A percentile compares a stretch with the other conserved stretches of the same genome.
phyloP scores from a whole-genome alignment of 2,329 filamentous ascomycete genomes.

The Scedosporium boydii region DNA sequence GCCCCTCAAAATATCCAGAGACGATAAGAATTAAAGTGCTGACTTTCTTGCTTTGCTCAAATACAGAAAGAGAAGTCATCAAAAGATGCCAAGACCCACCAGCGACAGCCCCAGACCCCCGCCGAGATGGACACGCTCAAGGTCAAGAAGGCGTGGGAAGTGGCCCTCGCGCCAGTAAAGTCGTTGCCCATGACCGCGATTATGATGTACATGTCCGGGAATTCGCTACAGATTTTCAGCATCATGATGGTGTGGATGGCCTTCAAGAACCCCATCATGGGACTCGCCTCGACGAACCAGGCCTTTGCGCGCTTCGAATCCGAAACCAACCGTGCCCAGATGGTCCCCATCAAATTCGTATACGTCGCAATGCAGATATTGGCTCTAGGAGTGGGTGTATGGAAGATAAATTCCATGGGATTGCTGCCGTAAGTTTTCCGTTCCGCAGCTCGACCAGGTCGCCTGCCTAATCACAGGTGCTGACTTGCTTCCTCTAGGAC shows the following conservation, averaged over 20 bases:
- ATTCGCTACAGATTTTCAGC: constrained; percentile 95
- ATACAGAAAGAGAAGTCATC: constrained; percentile 37
- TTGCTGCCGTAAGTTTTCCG: constrained; percentile 64
- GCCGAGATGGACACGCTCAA: constrained; percentile 93
- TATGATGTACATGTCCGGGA: constrained; percentile 99
- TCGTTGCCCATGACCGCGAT: constrained; percentile 95
- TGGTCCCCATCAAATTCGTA: constrained; percentile 76
- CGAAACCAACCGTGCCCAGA: constrained; percentile 60
- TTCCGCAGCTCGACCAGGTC: neutral
- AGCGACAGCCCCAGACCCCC: constrained; percentile 58
- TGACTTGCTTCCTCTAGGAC: constrained; percentile 45
- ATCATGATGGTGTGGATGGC: constrained; percentile 99
- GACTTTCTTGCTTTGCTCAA: neutral
- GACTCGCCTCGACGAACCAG: constrained; percentile 70
- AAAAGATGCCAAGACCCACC: constrained; percentile 38
- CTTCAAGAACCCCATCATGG: constrained; percentile 91
- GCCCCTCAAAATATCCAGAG: neutral
- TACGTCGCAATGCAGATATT: constrained; percentile 83
- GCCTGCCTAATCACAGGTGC: neutral
- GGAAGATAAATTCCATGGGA: constrained; percentile 97
- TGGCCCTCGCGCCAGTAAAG: constrained; percentile 88
- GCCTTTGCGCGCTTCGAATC: constrained; percentile 91
- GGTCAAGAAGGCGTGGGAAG: constrained; percentile 97
- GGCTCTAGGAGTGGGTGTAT: constrained; percentile 76
- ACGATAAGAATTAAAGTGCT: neutral